Evolutionary conservation across 1,139 yeast genomes (phyloP).

Genomic region (Lodderomyces metapsilosis): DNA sequence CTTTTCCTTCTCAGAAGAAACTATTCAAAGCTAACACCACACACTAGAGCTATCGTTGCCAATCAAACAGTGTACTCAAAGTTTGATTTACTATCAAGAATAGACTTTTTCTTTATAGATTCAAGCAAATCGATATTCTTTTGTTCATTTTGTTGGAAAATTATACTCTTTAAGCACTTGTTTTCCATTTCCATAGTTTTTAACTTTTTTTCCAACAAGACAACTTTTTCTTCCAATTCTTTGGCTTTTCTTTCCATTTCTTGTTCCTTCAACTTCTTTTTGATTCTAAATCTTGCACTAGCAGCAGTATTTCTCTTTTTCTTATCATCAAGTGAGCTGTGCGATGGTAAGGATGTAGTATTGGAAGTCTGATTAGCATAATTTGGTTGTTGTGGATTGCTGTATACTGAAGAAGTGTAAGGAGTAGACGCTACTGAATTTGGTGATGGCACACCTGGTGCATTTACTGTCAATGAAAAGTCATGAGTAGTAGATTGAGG

Average conservation of each 20-base stretch:
- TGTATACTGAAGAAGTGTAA: slow-evolving; percentile 3
- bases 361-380: background rate
- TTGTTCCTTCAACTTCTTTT: slow-evolving; percentile 58
- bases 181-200: slow-evolving; percentile 74
- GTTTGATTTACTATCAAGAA: slow-evolving; percentile 1
- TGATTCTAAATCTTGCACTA: slow-evolving; percentile 59
- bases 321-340: slow-evolving; percentile 33
- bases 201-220: slow-evolving; percentile 41
- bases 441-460: slow-evolving; percentile 1
- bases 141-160: slow-evolving; percentile 49
- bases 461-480: background rate
- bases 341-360: slow-evolving; percentile 8
- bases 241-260: slow-evolving; percentile 54
- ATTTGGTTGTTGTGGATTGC: background rate
- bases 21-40: too few relatives aligned
- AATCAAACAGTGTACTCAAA: slow-evolving; percentile 1
- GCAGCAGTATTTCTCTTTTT: slow-evolving; percentile 63
- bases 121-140: slow-evolving; percentile 41
- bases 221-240: slow-evolving; percentile 41
- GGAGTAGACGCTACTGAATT: slow-evolving; percentile 4
- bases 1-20: too few relatives aligned
- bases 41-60: too few relatives aligned
- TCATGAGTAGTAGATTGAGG: background rate
- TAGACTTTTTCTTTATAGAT: slow-evolving; percentile 35
- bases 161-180: slow-evolving; percentile 55